phyloP scores from a whole-genome alignment of 1,139 yeast genomes.

The Kurtzmaniella quercitrusa region DNA sequence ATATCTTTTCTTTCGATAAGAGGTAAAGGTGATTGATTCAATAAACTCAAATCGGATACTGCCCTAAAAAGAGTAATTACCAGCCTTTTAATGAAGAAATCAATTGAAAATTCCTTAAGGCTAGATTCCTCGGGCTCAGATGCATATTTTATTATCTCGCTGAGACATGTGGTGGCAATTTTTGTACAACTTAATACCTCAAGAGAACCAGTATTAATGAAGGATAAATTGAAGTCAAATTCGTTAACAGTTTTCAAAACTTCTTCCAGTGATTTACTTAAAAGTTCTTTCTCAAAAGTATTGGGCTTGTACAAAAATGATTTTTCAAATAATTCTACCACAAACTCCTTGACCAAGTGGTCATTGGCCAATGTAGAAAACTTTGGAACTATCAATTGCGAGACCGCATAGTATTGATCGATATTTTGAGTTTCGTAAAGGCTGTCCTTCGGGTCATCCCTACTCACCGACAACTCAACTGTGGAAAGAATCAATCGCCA shows the following conservation, averaged over 20 bases:
- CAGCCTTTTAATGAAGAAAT: slow-evolving; percentile 26
- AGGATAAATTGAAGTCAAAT: slow-evolving; percentile 24
- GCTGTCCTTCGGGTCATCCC: slow-evolving; percentile 18
- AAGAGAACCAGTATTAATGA: slow-evolving; percentile 32
- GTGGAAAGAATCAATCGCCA: slow-evolving; percentile 47
- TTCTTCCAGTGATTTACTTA: slow-evolving; percentile 8
- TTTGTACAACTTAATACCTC: slow-evolving; percentile 19
- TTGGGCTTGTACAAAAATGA: slow-evolving; percentile 35
- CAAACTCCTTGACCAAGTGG: slow-evolving; percentile 35
- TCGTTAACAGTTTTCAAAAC: slow-evolving; percentile 17
- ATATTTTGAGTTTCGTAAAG: slow-evolving; percentile 48
- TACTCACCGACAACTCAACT: slow-evolving; percentile 38
- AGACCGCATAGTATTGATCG: slow-evolving; percentile 41
- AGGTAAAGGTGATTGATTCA: slow-evolving; percentile 31
- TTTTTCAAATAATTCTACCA: slow-evolving; percentile 29
- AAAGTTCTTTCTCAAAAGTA: slow-evolving; percentile 22
- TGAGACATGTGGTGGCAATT: slow-evolving; percentile 30
- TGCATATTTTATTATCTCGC: slow-evolving; percentile 26
- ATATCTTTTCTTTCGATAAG: slow-evolving; percentile 35
- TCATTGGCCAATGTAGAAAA: slow-evolving; percentile 23
- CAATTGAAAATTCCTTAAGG: slow-evolving; percentile 16
- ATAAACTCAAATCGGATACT: slow-evolving; percentile 29
- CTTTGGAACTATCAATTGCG: slow-evolving; percentile 37
- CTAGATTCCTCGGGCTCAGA: slow-evolving; percentile 4
- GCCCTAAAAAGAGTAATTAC: slow-evolving; percentile 34